Conservation (phyloP, 148 eudicot genomes). For the Diospyros lotus region DNA sequence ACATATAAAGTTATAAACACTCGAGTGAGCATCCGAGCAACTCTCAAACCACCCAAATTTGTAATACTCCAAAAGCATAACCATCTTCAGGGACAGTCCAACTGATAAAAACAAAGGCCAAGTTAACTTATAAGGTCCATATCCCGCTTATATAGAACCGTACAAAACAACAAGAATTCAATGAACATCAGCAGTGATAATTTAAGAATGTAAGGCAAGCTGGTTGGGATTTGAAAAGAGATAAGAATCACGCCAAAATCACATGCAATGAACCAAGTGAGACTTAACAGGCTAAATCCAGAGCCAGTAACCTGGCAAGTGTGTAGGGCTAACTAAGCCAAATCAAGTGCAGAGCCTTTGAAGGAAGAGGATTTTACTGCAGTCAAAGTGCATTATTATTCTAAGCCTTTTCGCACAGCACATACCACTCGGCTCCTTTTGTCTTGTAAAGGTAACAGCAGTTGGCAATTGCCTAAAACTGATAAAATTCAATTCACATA, state of each 20-base stretch:
- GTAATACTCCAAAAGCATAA: background rate
- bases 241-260: no score
- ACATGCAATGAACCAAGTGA: background rate
- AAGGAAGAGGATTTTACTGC: background rate
- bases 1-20: background rate
- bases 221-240: no score
- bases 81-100: background rate
- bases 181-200: background rate
- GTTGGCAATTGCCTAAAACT: background rate
- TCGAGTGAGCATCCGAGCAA: conserved; percentile 2
- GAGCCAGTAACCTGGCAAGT: background rate
- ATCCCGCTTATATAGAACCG: no score
- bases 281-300: background rate
- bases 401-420: background rate
- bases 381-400: no score
- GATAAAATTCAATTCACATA: background rate
- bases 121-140: no score
- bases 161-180: background rate
- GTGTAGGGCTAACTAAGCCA: background rate
- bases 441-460: background rate
- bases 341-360: background rate
- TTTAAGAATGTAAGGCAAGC: no score
- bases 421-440: background rate
- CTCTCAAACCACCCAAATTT: background rate
- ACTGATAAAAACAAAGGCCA: background rate